Base-by-base conservation (phyloP, 371 early-diverging fungal species). In the Batrachochytrium dendrobatidis region DNA sequence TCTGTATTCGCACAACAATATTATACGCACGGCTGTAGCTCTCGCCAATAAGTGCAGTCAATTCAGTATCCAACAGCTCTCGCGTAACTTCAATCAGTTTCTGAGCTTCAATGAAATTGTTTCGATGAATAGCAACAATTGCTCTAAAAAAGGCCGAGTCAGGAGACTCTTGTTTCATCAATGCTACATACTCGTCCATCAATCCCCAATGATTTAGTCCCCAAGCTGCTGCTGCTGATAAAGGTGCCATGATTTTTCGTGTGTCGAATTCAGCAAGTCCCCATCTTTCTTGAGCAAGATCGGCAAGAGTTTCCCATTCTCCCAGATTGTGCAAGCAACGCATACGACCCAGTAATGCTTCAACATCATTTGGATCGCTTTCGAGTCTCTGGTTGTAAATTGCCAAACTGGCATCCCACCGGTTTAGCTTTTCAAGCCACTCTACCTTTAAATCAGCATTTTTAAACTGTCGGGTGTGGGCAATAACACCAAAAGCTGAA, bases 181-280 rank as follows among this genome's bases (percentile, higher is more conserved):
- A 72, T 0, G 81, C 76, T 56, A 94, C 86, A 62, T 93, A 96
- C 48, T 91, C 87, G 50, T 93, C 91, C 87, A 96, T 89, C 15
- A 83, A 75, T 33, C 91, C 89, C 87, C 92, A 91, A 60, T 94
- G 87, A 15, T 90, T 87, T 18, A 91, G 67, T 53, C 92, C 92
- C 97, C 96, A 98, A 1, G 95, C 90, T 34, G 94, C 91, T n/a
- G 86, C 91, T 17, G 94, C 93, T 15, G 91, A 95, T 33, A 89
- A 81, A 8, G 89, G 87, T 0, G 96, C 92, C 67, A 93, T 89
- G 20, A 69, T 66, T 61, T 67, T 66, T 55, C 62, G 60, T 17
- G 70, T 69, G 25, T 78, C 76, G 35, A 65, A 60, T 33, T 28
- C 45, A 75, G 84, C 50, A 71, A 75, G 25, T 81, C 75, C 78